Evolutionary conservation across 1,284 basidiomycete genomes (phyloP), one percentile per base, ranked within the genome.

Genomic region (Trichosporon sp.): DNA sequence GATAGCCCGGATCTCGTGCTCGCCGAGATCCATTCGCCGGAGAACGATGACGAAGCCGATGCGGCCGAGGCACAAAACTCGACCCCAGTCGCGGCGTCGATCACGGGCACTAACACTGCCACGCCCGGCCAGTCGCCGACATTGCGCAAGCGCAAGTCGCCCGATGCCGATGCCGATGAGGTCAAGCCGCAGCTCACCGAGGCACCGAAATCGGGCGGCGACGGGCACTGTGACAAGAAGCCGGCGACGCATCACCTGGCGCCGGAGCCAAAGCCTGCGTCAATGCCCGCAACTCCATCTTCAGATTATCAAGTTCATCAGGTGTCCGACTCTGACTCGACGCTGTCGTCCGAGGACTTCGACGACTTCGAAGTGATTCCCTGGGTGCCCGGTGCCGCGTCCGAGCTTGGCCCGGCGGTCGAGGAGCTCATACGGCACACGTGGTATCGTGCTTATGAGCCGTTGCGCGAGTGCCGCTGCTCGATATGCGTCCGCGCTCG

Each of bases 101-200:
- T 35, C 12, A 58, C 31, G 11, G 27, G 27, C 60, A 62, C 51
- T 27, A 29, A 64, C 8, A 15, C 23, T 25, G 34, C 47, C 7
- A 64, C 69, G 25, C 66, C 66, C 2, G 47, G 32, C 8, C 58
- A 44, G 2, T 72, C 71, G 34, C 71, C 71, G 1, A 62, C 53
- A 2, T 44, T 70, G 0, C 64, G 72, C 34, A 72, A 72, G 38
- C 72, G 72, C 65, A 72, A 72, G 65, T 66, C 65, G 9, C 66
- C 70, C 3, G 68, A 62, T 1, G 72, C 63, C 8, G 72, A 66
- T 6, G 65, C 38, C 32, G n/a, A 60, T 13, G 56, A n/a, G 32
- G 18, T 15, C 9, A 18, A 18, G 1, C 56, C 31, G 27, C 56
- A 32, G 56, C 13, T 5, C 27, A 12, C 13, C 2, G 56, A 32